These are phyloP conservation scores for Thalassiosira delicatula DNA, from an alignment of 352 stramenopile genomes.

Conservation along the genomic window DNA sequence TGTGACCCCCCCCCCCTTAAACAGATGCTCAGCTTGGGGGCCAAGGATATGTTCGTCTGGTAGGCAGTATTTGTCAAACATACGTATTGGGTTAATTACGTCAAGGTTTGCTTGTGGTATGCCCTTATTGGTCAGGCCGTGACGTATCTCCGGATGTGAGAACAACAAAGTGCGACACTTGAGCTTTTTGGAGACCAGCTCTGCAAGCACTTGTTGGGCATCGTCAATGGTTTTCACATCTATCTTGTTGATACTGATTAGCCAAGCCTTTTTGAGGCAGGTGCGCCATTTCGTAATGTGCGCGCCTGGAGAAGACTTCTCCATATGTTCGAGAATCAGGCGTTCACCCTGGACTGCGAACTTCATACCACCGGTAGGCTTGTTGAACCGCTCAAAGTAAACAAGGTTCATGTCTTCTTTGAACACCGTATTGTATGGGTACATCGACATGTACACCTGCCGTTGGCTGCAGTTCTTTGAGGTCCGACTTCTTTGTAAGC, in stretches of 20 bases:
- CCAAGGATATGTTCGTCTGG: background rate
- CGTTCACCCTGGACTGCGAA: background rate
- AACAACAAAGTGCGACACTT: background rate
- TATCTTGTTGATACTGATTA: background rate
- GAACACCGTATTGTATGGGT: background rate
- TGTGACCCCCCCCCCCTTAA: background rate
- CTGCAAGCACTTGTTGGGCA: background rate
- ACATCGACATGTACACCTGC: background rate
- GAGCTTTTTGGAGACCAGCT: too few species aligned
- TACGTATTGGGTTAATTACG: background rate
- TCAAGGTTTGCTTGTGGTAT: conserved; percentile 3
- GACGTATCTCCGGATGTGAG: conserved; percentile 1
- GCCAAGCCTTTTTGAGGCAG: background rate
- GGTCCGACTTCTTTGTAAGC: conserved; percentile 1
- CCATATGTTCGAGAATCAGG: background rate
- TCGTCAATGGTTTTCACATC: background rate
- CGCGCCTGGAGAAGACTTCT: background rate
- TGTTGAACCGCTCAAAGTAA: background rate
- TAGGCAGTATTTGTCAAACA: background rate
- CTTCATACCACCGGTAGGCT: background rate
- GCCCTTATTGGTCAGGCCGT: conserved; percentile 1
- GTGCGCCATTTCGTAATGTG: background rate
- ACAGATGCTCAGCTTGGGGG: background rate
- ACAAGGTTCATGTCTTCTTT: background rate
- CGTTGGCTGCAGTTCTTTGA: background rate